These are phyloP conservation scores for Didymella pomorum DNA, from an alignment of 2,329 filamentous ascomycete genomes.

Conservation along the genomic window DNA sequence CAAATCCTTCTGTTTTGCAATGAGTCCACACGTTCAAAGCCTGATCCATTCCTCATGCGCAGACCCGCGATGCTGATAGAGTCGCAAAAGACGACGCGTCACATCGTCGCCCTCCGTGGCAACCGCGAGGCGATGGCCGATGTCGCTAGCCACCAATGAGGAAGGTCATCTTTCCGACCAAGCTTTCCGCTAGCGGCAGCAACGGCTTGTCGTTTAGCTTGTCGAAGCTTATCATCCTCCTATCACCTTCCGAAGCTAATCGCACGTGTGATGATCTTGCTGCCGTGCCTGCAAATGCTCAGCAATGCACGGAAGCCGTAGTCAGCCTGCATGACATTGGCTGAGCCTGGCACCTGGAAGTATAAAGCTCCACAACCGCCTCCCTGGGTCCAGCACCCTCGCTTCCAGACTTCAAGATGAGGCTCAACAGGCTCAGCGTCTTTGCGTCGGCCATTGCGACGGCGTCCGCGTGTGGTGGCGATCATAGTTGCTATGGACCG, in stretches of 20 bases:
- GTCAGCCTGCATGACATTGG: slow-evolving; percentile 6
- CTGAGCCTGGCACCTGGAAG: neutral
- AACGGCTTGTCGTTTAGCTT: slow-evolving; percentile 25
- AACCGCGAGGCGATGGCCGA: slow-evolving; percentile 9
- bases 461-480: slow-evolving; percentile 41
- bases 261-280: slow-evolving; percentile 24
- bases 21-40: too few species aligned
- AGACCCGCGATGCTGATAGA: neutral
- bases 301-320: too few species aligned
- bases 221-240: slow-evolving; percentile 33
- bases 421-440: slow-evolving; percentile 13
- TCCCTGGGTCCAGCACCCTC: neutral
- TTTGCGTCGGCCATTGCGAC: slow-evolving; percentile 20
- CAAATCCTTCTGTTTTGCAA: too few species aligned
- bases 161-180: slow-evolving; percentile 30
- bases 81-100: neutral
- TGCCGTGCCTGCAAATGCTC: slow-evolving; percentile 5
- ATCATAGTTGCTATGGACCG: slow-evolving; percentile 52
- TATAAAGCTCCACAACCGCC: slow-evolving; percentile 8
- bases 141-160: slow-evolving; percentile 28
- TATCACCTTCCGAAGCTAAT: slow-evolving; percentile 22
- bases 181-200: slow-evolving; percentile 26
- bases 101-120: neutral
- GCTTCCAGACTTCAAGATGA: slow-evolving; percentile 22
- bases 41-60: neutral